These are phyloP conservation scores for Oryza glumipatula DNA, from an alignment of 176 grass and related monocot genomes.

Conservation along the genomic window DNA sequence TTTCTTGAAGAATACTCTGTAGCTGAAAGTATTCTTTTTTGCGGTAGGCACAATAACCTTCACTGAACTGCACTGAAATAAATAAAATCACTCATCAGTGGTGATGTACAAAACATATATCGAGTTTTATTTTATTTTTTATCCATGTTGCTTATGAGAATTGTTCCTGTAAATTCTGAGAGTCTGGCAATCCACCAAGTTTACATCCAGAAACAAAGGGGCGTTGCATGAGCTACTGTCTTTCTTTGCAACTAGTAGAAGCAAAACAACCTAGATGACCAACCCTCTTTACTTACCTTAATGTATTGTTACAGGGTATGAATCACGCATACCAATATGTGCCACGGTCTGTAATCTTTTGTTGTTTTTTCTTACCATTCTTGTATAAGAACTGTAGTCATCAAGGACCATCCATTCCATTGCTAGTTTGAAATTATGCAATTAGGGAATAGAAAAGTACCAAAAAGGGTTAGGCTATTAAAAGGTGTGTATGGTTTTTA, in stretches of 20 bases:
- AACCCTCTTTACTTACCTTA: conserved; percentile 22
- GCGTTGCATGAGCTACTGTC: background rate
- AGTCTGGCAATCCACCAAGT: background rate
- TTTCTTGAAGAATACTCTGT: conserved; percentile 1
- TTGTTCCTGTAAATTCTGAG: background rate
- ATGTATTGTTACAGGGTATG: background rate
- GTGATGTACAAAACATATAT: background rate
- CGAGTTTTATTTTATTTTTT: background rate
- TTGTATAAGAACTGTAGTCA: conserved; percentile 23
- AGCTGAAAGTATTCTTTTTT: background rate
- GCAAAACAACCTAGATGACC: background rate
- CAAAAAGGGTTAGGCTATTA: background rate
- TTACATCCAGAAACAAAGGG: conserved; percentile 3
- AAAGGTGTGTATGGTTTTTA: background rate
- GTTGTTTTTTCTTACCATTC: conserved; percentile 12
- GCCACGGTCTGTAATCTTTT: background rate
- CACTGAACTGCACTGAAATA: background rate
- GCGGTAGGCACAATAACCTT: background rate
- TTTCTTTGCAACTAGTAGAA: conserved; percentile 1
- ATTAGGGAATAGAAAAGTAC: conserved; percentile 7
- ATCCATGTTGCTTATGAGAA: background rate
- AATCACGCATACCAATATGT: background rate
- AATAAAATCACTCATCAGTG: background rate
- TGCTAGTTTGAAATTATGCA: background rate
- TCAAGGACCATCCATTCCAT: background rate